Evolutionary conservation across 2,329 filamentous ascomycete species (phyloP).

Genomic region (Paracoccidioides brasiliensis): DNA sequence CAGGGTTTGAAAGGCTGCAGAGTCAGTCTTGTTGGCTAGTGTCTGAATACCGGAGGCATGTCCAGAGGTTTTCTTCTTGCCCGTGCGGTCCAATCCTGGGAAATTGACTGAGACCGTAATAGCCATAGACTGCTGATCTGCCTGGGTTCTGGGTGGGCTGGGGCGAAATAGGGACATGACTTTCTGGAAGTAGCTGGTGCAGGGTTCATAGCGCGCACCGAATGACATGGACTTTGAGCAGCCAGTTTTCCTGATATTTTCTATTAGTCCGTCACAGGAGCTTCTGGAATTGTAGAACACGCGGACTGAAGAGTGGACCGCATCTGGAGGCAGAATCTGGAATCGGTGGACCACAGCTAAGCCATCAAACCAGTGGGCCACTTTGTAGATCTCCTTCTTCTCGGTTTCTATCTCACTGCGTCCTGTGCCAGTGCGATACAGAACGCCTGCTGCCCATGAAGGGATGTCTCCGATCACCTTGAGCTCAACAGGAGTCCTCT

Average conservation of each 20-base stretch:
- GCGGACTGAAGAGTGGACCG: constrained; percentile 21
- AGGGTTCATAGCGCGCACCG: constrained; percentile 60
- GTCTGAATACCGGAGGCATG: constrained; percentile 31
- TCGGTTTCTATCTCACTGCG: constrained; percentile 49
- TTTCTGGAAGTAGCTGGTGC: constrained; percentile 59
- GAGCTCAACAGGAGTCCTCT: constrained; percentile 52
- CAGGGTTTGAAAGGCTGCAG: constrained; percentile 44
- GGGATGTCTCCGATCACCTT: constrained; percentile 55
- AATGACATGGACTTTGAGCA: constrained; percentile 48
- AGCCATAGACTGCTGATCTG: constrained; percentile 42
- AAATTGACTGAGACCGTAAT: constrained; percentile 55
- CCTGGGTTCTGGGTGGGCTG: constrained; percentile 9
- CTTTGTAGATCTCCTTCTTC: constrained; percentile 43
- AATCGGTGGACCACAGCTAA: constrained; percentile 61
- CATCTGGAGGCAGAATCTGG: constrained; percentile 42
- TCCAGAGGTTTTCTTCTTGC: constrained; percentile 10
- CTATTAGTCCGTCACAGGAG: constrained; percentile 51
- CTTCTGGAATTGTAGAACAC: constrained; percentile 61
- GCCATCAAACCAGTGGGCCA: constrained; percentile 73
- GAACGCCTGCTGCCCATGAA: constrained; percentile 53
- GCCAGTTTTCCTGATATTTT: constrained; percentile 48
- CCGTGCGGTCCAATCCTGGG: constrained; percentile 38
- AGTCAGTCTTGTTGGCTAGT: constrained; percentile 50
- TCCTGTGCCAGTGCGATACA: constrained; percentile 65
- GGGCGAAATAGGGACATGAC: constrained; percentile 48